Conservation (phyloP, 805 yeast species). For the Candida dendrica region DNA sequence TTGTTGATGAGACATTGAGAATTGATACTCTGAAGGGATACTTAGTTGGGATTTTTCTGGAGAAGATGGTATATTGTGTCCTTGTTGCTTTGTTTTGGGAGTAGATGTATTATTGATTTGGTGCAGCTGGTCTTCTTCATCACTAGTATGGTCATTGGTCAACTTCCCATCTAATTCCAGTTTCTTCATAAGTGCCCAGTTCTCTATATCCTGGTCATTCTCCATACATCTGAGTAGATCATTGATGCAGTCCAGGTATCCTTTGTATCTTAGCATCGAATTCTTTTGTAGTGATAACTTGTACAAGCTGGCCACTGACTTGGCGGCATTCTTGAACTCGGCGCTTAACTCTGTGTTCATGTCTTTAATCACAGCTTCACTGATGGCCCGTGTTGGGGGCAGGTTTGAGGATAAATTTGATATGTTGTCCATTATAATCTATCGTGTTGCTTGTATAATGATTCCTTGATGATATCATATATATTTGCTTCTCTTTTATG, state of each 20-base stretch:
- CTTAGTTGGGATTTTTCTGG: not conserved
- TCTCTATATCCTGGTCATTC: conserved; percentile 35
- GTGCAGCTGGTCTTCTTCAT: not conserved
- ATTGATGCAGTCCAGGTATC: conserved; percentile 55
- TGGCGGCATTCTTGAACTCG: conserved; percentile 68
- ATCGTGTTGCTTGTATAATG: no score
- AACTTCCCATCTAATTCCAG: conserved; percentile 30
- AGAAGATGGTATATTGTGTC: no score
- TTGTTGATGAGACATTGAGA: conserved; percentile 8
- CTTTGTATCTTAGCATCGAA: conserved; percentile 40
- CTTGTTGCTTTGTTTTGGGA: not conserved
- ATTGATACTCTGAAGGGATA: conserved; percentile 11
- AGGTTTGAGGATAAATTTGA: conserved; percentile 50
- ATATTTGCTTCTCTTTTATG: no score
- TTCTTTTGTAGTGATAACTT: conserved; percentile 45
- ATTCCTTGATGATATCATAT: no score
- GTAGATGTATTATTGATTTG: not conserved
- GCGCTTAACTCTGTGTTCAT: conserved; percentile 45
- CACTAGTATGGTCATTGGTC: conserved; percentile 1
- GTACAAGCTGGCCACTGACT: conserved; percentile 61
- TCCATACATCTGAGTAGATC: conserved; percentile 41
- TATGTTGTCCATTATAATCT: conserved; percentile 39
- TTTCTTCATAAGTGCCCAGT: conserved; percentile 43
- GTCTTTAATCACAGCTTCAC: conserved; percentile 38
- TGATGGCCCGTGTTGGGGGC: conserved; percentile 45